These are phyloP conservation scores for Epichloe gansuensis DNA, from an alignment of 2,329 filamentous ascomycete species.

Conservation along the genomic window DNA sequence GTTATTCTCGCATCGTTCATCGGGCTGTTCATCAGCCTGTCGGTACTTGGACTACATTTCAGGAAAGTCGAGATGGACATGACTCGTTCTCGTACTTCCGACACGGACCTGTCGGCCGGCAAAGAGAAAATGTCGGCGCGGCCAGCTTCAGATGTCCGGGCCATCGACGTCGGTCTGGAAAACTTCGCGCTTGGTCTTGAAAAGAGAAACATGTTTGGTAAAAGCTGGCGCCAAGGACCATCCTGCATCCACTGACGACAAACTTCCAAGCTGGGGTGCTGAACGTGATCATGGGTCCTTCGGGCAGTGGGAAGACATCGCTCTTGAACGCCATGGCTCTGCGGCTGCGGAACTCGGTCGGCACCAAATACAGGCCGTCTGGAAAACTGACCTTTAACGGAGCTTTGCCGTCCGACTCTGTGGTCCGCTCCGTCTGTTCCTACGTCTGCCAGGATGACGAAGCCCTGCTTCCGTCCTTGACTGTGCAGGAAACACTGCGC, in stretches of 20 bases:
- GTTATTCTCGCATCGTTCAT: slow-evolving; percentile 49
- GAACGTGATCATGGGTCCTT: slow-evolving; percentile 73
- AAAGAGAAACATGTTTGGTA: slow-evolving; percentile 43
- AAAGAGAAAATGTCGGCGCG: slow-evolving; percentile 55
- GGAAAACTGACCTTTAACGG: slow-evolving; percentile 61
- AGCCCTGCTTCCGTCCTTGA: slow-evolving; percentile 59
- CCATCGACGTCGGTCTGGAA: slow-evolving; percentile 53
- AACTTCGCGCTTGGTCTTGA: slow-evolving; percentile 52
- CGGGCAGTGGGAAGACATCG: slow-evolving; percentile 65
- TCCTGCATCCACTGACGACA: slow-evolving; percentile 54
- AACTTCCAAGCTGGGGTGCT: slow-evolving; percentile 56
- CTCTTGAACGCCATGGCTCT: slow-evolving; percentile 62
- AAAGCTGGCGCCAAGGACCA: slow-evolving; percentile 42
- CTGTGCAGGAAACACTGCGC: slow-evolving; percentile 60
- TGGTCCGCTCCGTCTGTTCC: slow-evolving; percentile 60
- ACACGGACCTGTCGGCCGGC: slow-evolving; percentile 52
- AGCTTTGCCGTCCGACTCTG: slow-evolving; percentile 52
- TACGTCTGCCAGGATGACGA: slow-evolving; percentile 74
- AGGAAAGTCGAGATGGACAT: slow-evolving; percentile 58
- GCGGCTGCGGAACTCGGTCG: slow-evolving; percentile 48
- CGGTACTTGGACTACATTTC: slow-evolving; percentile 50
- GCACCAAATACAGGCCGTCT: slow-evolving; percentile 47
- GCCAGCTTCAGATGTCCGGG: slow-evolving; percentile 39
- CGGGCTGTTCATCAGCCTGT: slow-evolving; percentile 48
- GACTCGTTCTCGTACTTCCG: slow-evolving; percentile 45